Conservation (phyloP, 1,284 basidiomycete species). For the Tylopilus sp. region DNA sequence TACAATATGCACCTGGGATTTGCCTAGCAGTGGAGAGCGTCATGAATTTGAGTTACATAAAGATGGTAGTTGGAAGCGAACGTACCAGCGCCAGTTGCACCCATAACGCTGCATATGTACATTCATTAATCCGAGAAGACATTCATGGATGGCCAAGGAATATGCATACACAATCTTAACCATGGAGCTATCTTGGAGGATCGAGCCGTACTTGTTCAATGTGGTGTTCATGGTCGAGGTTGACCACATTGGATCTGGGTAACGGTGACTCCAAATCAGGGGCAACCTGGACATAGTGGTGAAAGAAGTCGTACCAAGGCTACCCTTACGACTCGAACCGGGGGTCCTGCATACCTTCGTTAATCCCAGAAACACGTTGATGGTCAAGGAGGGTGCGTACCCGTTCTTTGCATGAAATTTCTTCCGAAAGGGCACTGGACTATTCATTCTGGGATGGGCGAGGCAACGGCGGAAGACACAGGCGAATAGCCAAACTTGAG, state of each 20-base stretch:
- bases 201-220: neutral
- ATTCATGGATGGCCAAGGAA: neutral
- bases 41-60: neutral
- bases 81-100: neutral
- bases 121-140: neutral
- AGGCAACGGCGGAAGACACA: neutral
- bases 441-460: neutral
- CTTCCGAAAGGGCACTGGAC: neutral
- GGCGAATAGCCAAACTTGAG: too few relatives aligned
- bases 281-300: neutral
- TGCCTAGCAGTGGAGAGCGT: neutral
- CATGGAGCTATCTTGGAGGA: neutral
- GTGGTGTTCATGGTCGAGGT: neutral
- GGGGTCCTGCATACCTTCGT: neutral
- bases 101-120: neutral
- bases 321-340: too few relatives aligned
- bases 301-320: neutral
- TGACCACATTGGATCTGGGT: neutral
- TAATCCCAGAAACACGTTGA: neutral
- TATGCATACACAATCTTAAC: neutral
- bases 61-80: neutral
- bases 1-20: neutral
- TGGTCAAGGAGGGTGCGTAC: neutral
- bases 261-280: neutral
- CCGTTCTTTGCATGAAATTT: neutral